phyloP scores from a whole-genome alignment of 1,284 basidiomycete genomes.

The Sanghuangporus baumii region DNA sequence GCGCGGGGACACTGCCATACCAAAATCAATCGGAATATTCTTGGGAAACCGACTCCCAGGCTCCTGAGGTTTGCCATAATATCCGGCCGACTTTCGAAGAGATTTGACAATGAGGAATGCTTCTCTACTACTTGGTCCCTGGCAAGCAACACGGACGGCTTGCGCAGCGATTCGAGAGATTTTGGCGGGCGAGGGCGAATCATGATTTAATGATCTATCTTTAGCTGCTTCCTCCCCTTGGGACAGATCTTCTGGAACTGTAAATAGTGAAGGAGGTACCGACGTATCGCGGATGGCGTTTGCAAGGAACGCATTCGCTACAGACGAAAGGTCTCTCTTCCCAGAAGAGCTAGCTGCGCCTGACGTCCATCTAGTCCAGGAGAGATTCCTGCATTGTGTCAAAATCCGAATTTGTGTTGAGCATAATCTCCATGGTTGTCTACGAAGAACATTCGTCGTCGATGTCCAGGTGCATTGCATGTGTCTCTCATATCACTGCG shows the following conservation, averaged over 20 bases:
- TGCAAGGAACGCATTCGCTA: conserved; percentile 8
- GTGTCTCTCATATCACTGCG: conserved; percentile 18
- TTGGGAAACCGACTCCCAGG: background rate
- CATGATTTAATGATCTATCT: background rate
- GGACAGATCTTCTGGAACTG: background rate
- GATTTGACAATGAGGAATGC: conserved; percentile 16
- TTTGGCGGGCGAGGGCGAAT: conserved; percentile 11
- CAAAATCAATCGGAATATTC: conserved; percentile 38
- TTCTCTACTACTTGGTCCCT: conserved; percentile 7
- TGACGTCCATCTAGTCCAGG: background rate
- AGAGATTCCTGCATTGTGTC: background rate
- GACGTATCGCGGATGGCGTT: conserved; percentile 14
- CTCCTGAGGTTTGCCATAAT: background rate
- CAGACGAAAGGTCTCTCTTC: background rate
- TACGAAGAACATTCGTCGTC: conserved; percentile 14
- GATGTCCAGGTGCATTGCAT: conserved; percentile 20
- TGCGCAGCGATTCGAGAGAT: conserved; percentile 18
- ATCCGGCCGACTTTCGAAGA: background rate
- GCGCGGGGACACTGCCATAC: conserved; percentile 45
- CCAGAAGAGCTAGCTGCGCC: background rate
- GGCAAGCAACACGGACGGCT: conserved; percentile 16
- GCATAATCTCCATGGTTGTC: background rate
- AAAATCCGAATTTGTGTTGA: background rate
- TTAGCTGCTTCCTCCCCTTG: background rate
- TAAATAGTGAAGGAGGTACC: conserved; percentile 2